Evolutionary conservation across 176 grass and related monocot genomes (phyloP), one percentile per base, ranked within the genome.

Genomic region (Rhynchospora tenuis): DNA sequence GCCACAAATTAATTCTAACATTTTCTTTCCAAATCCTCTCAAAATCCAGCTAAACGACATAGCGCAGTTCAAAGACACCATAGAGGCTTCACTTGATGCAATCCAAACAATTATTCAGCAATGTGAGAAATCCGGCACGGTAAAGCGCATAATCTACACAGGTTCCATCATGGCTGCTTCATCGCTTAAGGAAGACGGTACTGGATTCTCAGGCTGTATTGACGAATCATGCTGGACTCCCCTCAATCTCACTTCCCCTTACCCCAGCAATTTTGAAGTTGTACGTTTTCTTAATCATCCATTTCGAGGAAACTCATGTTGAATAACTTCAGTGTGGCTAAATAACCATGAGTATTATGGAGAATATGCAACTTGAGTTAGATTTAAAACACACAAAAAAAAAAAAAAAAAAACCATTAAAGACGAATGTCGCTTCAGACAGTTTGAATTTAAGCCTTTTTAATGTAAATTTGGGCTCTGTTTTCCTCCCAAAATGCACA

Each of bases 171-270:
- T 56, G 2, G 83, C 91, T 27, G 86, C 91, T 2, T 93, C 93
- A 5, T 87, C 93, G 3, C 84, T 87, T 55, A 75, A 45, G 15
- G 93, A 86, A 12, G 91, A 97, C 69, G 78, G 73, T 68, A 12
- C 12, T 3, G 87, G 89, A 0, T 93, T 86, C 26, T 62, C 81
- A 60, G 83, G 74, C 44, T 83, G 24, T 62, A 54, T 83, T 11
- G 70, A 93, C 58, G 93, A 97, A 38, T 89, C 91, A 0, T 81
- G 70, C 63, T 97, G 93, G 93, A 88, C 91, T 17, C 83, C 93
- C 0, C 87, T 93, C 56, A 16, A 89, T 79, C 1, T 91, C 83
- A 43, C 89, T 44, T 80, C 28, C 55, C 15, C 84, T 81, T 84
- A 84, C 1, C 79, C 84, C 71, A 26, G 22, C 2, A 5, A 1